Evolutionary conservation across 75 land plant species (phyloP), one percentile per base, ranked within the genome.

Genomic region (Cupressus sempervirens): DNA sequence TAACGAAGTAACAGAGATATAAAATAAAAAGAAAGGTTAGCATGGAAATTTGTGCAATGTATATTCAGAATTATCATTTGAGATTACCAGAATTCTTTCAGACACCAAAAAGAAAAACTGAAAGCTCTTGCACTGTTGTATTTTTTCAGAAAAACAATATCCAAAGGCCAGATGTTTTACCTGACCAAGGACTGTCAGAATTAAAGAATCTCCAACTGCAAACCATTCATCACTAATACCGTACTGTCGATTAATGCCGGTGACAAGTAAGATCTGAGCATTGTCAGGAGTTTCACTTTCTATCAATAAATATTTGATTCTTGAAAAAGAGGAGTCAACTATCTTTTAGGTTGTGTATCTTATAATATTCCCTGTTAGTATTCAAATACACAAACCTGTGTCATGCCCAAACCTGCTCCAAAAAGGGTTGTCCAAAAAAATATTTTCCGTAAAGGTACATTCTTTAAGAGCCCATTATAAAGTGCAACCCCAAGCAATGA

Each of bases 161-260:
- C 16, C 14, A 9, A 79, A 79, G 43, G 79, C 8, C 20, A 79
- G 50, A 79, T n/a, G 48, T 45, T 76, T 62, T 85, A 98, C 99
- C 98, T 98, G 99, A 68, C 94, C 92, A 87, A 98, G 96, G 29
- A 98, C 99, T 12, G 97, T 98, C 83, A 96, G 74, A 68, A 96
- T 90, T 83, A 98, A 85, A 23, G 96, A 92, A 86, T 98, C 99
- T 34, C 99, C 98, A 86, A 98, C 90, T 15, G 99, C 88, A 89
- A 98, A 98, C 98, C 98, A 98, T 80, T 98, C 97, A 87, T 98
- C 95, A 81, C 98, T 96, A 30, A 96, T 93, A 48, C 99, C 99
- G 50, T 94, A 84, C 72, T 89, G 75, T 83, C 93, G 86, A 81
- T 98, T 98, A 53, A 92, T 48, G 38, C 98, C 98, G 77, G 93